Base-by-base conservation (phyloP, 2,329 filamentous ascomycete genomes). In the Botryotinia calthae region DNA sequence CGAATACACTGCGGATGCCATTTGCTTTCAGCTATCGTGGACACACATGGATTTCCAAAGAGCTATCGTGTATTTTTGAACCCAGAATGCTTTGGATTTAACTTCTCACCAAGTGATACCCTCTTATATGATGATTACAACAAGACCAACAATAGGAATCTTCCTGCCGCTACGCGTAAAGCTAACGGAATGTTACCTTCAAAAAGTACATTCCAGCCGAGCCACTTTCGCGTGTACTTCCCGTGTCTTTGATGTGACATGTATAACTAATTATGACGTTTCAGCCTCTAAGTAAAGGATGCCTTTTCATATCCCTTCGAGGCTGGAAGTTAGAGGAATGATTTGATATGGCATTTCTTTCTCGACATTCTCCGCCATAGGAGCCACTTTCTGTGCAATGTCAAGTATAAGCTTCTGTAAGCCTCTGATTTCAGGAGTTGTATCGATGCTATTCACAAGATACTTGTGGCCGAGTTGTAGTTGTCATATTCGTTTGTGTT, bases 161-260 rank as follows among this genome's bases (percentile, higher is more conserved):
- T 65, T 44, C 25, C 65, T 22, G 46, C n/a, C 14, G 34, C 51
- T 20, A n/a, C 34, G n/a, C 65, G 18, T 14, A 22, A 31, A 68
- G 25, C n/a, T n/a, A 56, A 56, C 18, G 65, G 65, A 68, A 68
- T 68, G 48, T 56, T 67, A 25, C 34, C 18, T 56, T 12, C 37
- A 18, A 34, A 25, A 42, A 46, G 37, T n/a, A 56, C 65, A 68
- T 68, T 68, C 65, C 65, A 18, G n/a, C n/a, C 34, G 3, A 44
- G 65, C 25, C 28, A 67, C 31, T 28, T 40, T 42, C 34, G 6
- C 25, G 2, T 46, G n/a, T 18, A 34, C 28, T 48, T 28, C 44
- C 61, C 44, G 22, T 37, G 28, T 34, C 62, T 65, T 25, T 2
- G 4, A 64, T 46, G 10, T 31, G 22, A 22, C 16, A 14, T 14